Base-by-base conservation (phyloP, 768 basidiomycete genomes). In the Lentinula aciculospora region DNA sequence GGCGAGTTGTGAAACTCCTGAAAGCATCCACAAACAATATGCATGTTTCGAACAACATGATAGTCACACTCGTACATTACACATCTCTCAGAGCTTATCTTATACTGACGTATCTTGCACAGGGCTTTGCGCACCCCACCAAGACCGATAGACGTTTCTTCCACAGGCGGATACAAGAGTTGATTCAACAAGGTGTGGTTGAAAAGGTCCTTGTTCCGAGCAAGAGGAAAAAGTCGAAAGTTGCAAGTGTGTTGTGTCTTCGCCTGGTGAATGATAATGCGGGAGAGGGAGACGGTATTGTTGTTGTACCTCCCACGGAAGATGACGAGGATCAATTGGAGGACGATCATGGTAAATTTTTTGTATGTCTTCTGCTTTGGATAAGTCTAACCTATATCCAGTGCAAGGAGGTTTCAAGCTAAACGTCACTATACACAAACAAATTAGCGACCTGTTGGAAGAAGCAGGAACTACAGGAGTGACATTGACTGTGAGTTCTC, bases 141-240 rank as follows among this genome's bases (percentile, higher is more conserved):
- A 89, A 85, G 68, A 82, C 82, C 3, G 86, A 92, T 62, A 81
- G 92, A n/a, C 82, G 92, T 13, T 91, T 92, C 65, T 92, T 94
- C 67, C 83, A 85, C 65, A 82, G 79, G 34, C 79, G 91, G 44
- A 73, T 94, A 39, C 81, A 84, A 2, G 89, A 88, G 62, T 75
- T 94, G 64, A 79, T 89, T 19, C 80, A 83, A 53, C 81, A 87
- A 65, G 84, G 89, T 6, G 65, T 89, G 37, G 79, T 94, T 34
- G 92, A 94, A 67, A 85, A 83, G 59, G 81, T 94, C 28, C 69
- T 82, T 42, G 84, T 92, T 8, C 86, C 88, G 4, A 83, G 73
- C 62, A 76, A 78, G 64, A 73, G 70, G 56, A 75, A 76, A 57
- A 74, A 76, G 19, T 66, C 70, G 40, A 76, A 75, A 51, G 68